These are phyloP conservation scores for Cladorrhinum samala DNA, from an alignment of 495 filamentous ascomycete genomes.

Conservation along the genomic window DNA sequence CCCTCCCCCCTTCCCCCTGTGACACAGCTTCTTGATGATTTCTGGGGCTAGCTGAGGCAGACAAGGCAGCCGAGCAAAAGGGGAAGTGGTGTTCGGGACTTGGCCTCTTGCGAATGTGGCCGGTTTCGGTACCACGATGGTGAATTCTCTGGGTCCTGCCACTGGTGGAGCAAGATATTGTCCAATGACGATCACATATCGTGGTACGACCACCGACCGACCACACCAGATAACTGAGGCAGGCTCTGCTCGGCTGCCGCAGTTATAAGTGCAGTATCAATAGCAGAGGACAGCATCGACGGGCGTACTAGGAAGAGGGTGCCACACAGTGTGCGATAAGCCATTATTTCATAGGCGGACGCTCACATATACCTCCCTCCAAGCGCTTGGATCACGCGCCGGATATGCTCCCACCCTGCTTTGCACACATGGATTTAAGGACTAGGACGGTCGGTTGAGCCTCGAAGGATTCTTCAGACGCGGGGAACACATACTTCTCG, in stretches of 20 bases:
- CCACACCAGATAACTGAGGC: slow-evolving; percentile 7
- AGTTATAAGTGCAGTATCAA: slow-evolving; percentile 8
- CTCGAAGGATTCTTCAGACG: not conserved
- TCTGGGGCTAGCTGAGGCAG: not conserved
- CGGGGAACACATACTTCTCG: not conserved
- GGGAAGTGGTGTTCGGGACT: slow-evolving; percentile 8
- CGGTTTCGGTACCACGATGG: slow-evolving; percentile 25
- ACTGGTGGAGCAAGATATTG: slow-evolving; percentile 14
- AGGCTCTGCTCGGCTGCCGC: slow-evolving; percentile 1
- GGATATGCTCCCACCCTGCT: not conserved
- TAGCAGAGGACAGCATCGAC: slow-evolving; percentile 7
- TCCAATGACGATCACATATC: slow-evolving; percentile 18
- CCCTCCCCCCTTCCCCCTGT: not conserved
- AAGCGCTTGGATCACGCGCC: slow-evolving; percentile 2
- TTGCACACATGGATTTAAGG: not conserved
- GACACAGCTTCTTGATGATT: not conserved
- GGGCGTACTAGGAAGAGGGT: slow-evolving; percentile 1
- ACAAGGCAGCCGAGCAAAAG: not conserved
- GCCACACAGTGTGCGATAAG: slow-evolving; percentile 12
- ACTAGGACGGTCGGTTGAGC: not conserved
- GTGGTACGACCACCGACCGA: slow-evolving; percentile 14
- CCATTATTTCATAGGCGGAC: slow-evolving; percentile 5
- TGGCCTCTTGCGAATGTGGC: slow-evolving; percentile 9
- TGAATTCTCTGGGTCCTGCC: slow-evolving; percentile 19
- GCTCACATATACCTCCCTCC: not conserved